phyloP scores from a whole-genome alignment of 208 protist genomes.

The Leishmania major region DNA sequence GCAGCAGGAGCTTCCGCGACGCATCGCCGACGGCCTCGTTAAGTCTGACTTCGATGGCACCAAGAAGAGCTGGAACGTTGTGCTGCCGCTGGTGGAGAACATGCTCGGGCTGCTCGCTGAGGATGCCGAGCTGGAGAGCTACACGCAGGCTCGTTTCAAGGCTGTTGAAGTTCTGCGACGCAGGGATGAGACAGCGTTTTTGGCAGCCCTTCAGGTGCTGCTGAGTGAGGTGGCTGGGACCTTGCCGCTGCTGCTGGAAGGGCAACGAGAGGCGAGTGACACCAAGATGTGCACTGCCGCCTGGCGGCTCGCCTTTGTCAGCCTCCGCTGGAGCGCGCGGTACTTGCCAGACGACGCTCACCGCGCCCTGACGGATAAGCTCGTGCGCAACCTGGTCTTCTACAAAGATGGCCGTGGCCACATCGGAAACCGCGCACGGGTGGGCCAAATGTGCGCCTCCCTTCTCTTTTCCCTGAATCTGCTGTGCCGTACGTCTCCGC shows the following conservation, averaged over 20 bases:
- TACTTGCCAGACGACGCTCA: constrained; percentile 20
- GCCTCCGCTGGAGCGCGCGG: constrained; percentile 41
- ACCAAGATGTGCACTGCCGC: constrained; percentile 56
- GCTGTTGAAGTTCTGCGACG: constrained; percentile 30
- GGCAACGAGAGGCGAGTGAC: constrained; percentile 34
- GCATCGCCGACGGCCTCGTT: constrained; percentile 70
- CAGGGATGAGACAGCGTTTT: constrained; percentile 29
- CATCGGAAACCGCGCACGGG: constrained; percentile 33
- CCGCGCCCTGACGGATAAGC: constrained; percentile 32
- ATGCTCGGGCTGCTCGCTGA: constrained; percentile 62
- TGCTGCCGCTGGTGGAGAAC: constrained; percentile 59
- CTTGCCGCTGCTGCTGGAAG: constrained; percentile 69
- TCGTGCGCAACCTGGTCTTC: constrained; percentile 50
- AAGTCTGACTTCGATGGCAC: constrained; percentile 55
- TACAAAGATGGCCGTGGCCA: constrained; percentile 42
- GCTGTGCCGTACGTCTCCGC: constrained; percentile 55
- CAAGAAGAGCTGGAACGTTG: constrained; percentile 55
- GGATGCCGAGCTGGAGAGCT: constrained; percentile 51
- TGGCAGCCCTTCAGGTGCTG: constrained; percentile 13
- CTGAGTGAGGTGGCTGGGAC: constrained; percentile 40
- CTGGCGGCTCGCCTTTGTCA: constrained; percentile 68
- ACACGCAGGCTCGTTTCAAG: constrained; percentile 41
- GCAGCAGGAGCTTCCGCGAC: constrained; percentile 50
- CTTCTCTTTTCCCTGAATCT: constrained; percentile 52
- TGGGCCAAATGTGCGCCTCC: constrained; percentile 55